Base-by-base conservation (phyloP, 768 basidiomycete species). In the Asterophora parasitica region DNA sequence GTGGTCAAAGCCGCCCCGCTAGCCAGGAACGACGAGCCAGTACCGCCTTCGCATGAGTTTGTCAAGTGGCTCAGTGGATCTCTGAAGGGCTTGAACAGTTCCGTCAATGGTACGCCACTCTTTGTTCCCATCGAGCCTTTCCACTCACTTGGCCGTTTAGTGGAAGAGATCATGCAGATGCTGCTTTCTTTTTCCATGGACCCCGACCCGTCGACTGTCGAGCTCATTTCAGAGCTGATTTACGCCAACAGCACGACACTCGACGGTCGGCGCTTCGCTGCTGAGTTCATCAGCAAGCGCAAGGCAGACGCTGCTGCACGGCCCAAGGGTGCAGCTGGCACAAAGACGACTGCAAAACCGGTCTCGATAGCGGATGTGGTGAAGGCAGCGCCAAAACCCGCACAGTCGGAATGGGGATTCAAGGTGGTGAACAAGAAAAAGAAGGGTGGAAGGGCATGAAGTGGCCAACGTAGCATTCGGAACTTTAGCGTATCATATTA, bases 391-490 rank as follows among this genome's bases (percentile, higher is more conserved):
- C 92, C 91, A 1, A 91, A 90, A 67, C 73, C 81, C 15, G 66
- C 75, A 33, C 82, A 82, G 49, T 74, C 79, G 36, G 88, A 89
- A 61, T 94, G 92, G 88, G 82, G 83, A 6, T 92, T 92, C 74
- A 94, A 92, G 69, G 87, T 94, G 4, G 89, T 93, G 44, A 92
- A 92, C 58, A 93, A 94, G 76, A 96, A 94, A 74, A 96, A 92
- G 80, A 91, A 90, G 69, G 78, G 84, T 12, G 77, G 77, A 23
- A 73, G 79, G 57, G 61, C 80, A 38, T 85, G 62, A 71, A 42
- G 44, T 17, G 23, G 46, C 31, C 36, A 35, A 36, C 2, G 39
- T 31, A 12, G 16, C 33, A 28, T 35, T 39, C 19, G 20, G 11
- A 13, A 39, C 43, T 39, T 38, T 49, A 51, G 41, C 44, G 42